Evolutionary conservation across 768 basidiomycete genomes (phyloP), one percentile per base, ranked within the genome.

Genomic region (Tulasnella sp.): DNA sequence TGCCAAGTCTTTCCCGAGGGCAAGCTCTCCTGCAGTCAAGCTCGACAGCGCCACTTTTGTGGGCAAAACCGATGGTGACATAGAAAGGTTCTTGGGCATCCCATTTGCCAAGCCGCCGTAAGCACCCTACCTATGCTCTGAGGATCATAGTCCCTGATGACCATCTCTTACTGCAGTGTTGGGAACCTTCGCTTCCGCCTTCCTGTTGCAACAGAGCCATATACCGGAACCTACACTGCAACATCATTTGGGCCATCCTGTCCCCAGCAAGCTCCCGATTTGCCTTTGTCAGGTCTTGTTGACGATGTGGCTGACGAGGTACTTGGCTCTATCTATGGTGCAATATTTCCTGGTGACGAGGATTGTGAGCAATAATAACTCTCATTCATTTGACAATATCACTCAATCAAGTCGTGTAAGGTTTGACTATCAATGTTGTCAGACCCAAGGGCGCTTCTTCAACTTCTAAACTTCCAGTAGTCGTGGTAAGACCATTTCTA

Each of bases 21-120:
- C 2, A 24, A 22, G 25, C 25, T 56, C 56, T 15, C 67, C 69
- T 1, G 64, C 64, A 1, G 64, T 76, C 25, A 64, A 59, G 5
- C 66, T 76, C 31, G 71, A 72, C 56, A 54, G 63, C 40, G 74
- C 66, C 3, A 72, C 68, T 0, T 67, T 76, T 60, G 64, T 64
- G n/a, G 76, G 76, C 13, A 57, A 53, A 15, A 57, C 60, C 7
- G 61, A 60, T 29, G 66, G 67, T 3, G 53, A 52, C 2, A 58
- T 64, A 9, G 60, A 68, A 8, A 65, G 67, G 51, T 78, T 72
- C 57, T 61, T 74, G 2, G 75, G 76, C 2, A 74, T 78, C 33
- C 76, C 76, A 1, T 78, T 73, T 48, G 76, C 74, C 12, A 55
- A 70, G 58, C 71, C 77, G 20, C 74, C 75, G 77, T 78, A 53